phyloP scores from a whole-genome alignment of 2,329 filamentous ascomycete genomes.

The Colletotrichum higginsianum region DNA sequence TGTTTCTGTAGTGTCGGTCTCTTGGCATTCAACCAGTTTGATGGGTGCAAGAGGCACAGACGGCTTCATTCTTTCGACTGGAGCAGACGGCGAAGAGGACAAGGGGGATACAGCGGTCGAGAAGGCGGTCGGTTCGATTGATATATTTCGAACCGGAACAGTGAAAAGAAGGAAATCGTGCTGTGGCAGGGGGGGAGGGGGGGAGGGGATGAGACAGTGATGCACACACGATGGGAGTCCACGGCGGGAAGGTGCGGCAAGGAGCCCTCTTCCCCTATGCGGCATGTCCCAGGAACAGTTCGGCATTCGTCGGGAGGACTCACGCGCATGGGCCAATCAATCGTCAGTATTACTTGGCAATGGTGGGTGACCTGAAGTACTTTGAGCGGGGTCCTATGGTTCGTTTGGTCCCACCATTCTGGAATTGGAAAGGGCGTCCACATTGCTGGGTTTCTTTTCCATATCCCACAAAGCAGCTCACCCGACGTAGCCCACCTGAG shows the following conservation, averaged over 20 bases:
- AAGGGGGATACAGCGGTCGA: neutral
- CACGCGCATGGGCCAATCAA: neutral
- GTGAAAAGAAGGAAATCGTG: neutral
- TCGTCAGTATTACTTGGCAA: neutral
- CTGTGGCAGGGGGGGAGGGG: neutral
- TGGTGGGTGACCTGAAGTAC: too few species aligned
- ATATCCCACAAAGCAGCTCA: neutral
- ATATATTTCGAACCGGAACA: neutral
- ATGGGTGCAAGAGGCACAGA: neutral
- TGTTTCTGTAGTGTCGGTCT: neutral
- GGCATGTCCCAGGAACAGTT: neutral
- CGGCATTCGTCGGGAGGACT: neutral
- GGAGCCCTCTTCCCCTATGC: neutral
- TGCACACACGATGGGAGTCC: neutral
- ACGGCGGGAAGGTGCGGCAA: neutral
- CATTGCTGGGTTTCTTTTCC: neutral
- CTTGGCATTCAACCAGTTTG: neutral
- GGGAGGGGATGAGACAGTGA: neutral
- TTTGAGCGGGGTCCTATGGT: neutral
- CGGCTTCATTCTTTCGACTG: neutral
- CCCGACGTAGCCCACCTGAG: too few species aligned
- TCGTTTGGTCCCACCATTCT: constrained; percentile 4
- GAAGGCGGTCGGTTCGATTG: neutral
- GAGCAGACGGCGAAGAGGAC: neutral
- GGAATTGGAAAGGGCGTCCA: constrained; percentile 9